Evolutionary conservation across 352 stramenopile genomes (phyloP), one percentile per base, ranked within the genome.

Genomic region (Phytophthora constricta): DNA sequence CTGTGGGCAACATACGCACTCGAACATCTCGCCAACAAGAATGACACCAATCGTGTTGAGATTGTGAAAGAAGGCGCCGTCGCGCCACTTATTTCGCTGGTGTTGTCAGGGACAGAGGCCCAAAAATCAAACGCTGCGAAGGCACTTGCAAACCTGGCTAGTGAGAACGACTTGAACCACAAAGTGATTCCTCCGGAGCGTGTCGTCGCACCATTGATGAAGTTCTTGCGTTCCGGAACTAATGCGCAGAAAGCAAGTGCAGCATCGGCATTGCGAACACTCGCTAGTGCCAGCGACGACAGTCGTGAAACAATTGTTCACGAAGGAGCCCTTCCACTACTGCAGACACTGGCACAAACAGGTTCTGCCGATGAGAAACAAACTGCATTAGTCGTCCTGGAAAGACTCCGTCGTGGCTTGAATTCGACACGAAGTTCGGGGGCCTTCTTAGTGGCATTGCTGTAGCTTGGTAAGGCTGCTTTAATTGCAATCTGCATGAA

Each of bases 61-160:
- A 62, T 71, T 55, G 33, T 56, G 11, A 17, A 48, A 14, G 62
- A 50, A 31, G 62, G 53, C 7, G 62, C 45, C 10, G 51, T 70
- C 10, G 2, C 62, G n/a, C 25, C 58, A 1, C 34, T 70, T 5
- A 5, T 65, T 5, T 48, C 19, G 13, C 54, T 70, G 2, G 9
- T 53, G 1, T 14, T 55, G 2, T 27, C 22, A 10, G 62, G 62
- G 3, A 58, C 37, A 2, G 62, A 54, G 10, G 46, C 45, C 9
- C 62, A 63, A 13, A 58, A 55, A 51, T n/a, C 25, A 2, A 46
- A 51, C 57, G 58, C 58, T 5, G 25, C 54, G 25, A 34, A 34
- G 10, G 37, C 58, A 3, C 46, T 65, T n/a, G 58, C 45, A 26
- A 65, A 31, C 20, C 25, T 65, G 10, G 34, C 58, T 8, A 20